Evolutionary conservation across 1,284 basidiomycete species (phyloP).

Genomic region (Pseudozyma thailandica): DNA sequence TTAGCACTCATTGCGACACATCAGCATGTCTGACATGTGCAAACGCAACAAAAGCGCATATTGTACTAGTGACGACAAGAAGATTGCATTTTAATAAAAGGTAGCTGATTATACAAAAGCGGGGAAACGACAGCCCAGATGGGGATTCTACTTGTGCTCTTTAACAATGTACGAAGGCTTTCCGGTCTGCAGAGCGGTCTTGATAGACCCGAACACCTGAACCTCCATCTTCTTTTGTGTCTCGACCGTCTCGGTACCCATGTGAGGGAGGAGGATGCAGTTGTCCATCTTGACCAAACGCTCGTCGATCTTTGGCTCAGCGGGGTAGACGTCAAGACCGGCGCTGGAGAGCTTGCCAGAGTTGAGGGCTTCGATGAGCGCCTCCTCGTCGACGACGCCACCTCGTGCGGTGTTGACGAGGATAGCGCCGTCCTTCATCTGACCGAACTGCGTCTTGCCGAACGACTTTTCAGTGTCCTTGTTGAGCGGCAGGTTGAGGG

Average conservation of each 20-base stretch:
- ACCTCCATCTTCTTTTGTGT: slow-evolving; percentile 56
- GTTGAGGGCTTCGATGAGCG: slow-evolving; percentile 55
- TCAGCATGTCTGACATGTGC: too few species aligned
- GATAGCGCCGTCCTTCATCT: slow-evolving; percentile 69
- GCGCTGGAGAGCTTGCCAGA: slow-evolving; percentile 71
- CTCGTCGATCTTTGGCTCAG: slow-evolving; percentile 45
- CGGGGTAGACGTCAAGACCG: slow-evolving; percentile 86
- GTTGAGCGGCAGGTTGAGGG: slow-evolving; percentile 71
- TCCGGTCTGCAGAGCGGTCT: slow-evolving; percentile 43
- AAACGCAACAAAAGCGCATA: too few species aligned
- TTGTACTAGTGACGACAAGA: too few species aligned
- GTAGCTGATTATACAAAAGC: too few species aligned
- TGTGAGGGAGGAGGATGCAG: slow-evolving; percentile 43
- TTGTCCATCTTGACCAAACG: slow-evolving; percentile 45
- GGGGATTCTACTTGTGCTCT: slow-evolving; percentile 45
- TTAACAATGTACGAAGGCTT: slow-evolving; percentile 49
- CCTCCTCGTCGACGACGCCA: slow-evolving; percentile 69
- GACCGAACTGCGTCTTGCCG: slow-evolving; percentile 65
- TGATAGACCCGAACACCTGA: slow-evolving; percentile 46
- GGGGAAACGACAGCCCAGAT: too few species aligned
- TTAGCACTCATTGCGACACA: too few species aligned
- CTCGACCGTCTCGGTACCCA: slow-evolving; percentile 53
- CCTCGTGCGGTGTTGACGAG: slow-evolving; percentile 72
- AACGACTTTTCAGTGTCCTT: slow-evolving; percentile 69
- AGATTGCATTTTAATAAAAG: too few species aligned